Percentiles rank a stretch among this genome's conserved stretches.
Evolutionary conservation across 2,329 filamentous ascomycete species (phyloP).

Genomic region (Colletotrichum melonis): DNA sequence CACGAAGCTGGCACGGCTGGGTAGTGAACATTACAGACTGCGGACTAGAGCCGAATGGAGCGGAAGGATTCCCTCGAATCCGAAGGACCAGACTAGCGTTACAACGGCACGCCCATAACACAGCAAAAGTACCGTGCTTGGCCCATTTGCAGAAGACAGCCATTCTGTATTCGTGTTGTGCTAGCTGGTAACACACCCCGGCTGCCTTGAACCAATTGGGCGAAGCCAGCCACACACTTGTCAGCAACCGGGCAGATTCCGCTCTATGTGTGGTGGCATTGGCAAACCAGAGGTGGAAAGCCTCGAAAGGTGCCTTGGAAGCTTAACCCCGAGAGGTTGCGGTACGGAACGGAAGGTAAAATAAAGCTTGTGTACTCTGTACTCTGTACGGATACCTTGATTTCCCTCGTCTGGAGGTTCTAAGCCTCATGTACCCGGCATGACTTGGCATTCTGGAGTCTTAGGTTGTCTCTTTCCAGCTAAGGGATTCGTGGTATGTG

Average conservation of each 20-base stretch:
- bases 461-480: neutral
- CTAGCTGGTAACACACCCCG: neutral
- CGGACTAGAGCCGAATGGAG: neutral
- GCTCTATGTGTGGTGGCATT: neutral
- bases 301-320: neutral
- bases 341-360: neutral
- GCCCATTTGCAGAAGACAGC: neutral
- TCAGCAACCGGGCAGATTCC: neutral
- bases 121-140: neutral
- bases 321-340: neutral
- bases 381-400: neutral
- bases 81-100: neutral
- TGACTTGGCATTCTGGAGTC: neutral
- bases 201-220: neutral
- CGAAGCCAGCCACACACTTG: neutral
- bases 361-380: neutral
- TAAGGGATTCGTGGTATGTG: neutral
- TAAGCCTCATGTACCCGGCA: neutral
- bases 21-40: neutral
- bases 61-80: neutral
- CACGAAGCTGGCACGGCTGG: neutral
- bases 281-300: neutral
- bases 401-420: neutral
- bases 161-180: neutral
- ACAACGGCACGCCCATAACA: neutral